Conservation (phyloP, 345 rosid genomes). For the Angophora floribunda region DNA sequence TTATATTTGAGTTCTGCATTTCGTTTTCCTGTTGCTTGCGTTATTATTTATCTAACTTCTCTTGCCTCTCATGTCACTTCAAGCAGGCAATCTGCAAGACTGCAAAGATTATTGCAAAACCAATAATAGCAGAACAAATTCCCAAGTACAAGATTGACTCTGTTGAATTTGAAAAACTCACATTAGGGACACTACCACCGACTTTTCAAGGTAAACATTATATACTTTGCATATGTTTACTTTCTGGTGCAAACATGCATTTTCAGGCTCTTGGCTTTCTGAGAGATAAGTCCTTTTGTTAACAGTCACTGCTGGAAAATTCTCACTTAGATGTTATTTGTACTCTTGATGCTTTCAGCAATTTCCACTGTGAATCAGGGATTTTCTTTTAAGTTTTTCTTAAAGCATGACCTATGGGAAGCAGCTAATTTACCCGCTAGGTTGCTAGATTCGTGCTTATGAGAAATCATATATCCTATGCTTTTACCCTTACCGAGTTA, state of each 20-base stretch:
- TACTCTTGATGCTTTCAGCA: not conserved
- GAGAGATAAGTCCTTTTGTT: not conserved
- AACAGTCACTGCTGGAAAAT: not conserved
- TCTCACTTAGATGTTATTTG: not conserved
- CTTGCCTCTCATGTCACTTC: not conserved
- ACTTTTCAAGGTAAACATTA: constrained; percentile 66
- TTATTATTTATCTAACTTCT: not conserved
- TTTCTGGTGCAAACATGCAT: not conserved
- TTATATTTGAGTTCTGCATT: not conserved
- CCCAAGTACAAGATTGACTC: constrained; percentile 90
- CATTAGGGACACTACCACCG: constrained; percentile 86
- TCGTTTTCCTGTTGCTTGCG: not conserved
- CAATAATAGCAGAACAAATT: constrained; percentile 89
- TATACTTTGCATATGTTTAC: not conserved
- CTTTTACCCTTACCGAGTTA: not conserved
- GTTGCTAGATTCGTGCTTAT: not conserved
- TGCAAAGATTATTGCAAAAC: constrained; percentile 53
- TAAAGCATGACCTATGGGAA: not conserved
- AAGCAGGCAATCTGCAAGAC: constrained; percentile 82
- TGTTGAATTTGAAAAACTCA: constrained; percentile 75
- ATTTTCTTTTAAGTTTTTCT: not conserved
- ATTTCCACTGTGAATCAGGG: not conserved
- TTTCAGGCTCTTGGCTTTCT: not conserved
- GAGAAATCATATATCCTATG: not conserved
- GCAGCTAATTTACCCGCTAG: not conserved